Evolutionary conservation across 2,329 filamentous ascomycete genomes (phyloP).

Genomic region (Trichoderma oligosporum): DNA sequence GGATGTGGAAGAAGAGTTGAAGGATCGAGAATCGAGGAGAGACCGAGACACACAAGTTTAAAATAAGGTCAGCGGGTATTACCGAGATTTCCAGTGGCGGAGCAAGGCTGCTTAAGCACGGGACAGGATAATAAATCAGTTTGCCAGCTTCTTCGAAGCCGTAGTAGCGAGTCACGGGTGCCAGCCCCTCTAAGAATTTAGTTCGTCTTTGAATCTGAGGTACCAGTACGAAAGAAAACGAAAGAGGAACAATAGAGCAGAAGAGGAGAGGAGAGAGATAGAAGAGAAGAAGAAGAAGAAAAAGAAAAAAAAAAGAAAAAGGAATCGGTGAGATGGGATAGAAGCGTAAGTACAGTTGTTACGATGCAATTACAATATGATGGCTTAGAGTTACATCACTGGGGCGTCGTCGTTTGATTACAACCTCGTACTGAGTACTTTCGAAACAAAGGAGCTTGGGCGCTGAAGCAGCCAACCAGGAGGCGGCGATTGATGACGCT

Average conservation of each 20-base stretch:
- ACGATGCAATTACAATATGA: neutral
- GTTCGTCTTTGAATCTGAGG: neutral
- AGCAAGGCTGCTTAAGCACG: neutral
- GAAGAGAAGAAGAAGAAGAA: neutral
- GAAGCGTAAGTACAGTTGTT: neutral
- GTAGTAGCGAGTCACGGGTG: conserved; percentile 4
- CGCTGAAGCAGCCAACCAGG: neutral
- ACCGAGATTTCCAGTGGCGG: conserved; percentile 1
- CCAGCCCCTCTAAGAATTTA: neutral
- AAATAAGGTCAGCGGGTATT: neutral
- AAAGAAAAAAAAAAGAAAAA: neutral
- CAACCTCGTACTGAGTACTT: neutral
- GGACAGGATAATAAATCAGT: neutral
- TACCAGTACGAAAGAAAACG: neutral
- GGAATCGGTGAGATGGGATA: neutral
- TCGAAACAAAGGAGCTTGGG: neutral
- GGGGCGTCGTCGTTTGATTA: neutral
- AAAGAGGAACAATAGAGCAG: neutral
- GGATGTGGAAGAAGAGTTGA: neutral
- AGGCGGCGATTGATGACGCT: conserved; percentile 1
- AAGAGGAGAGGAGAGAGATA: neutral
- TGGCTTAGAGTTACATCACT: conserved; percentile 12
- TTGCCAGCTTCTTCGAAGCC: neutral
- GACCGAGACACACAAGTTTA: no score
- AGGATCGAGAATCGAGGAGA: neutral